These are phyloP conservation scores for Adiantum capillusveneris DNA, from an alignment of 75 land plant species.

Conservation along the genomic window DNA sequence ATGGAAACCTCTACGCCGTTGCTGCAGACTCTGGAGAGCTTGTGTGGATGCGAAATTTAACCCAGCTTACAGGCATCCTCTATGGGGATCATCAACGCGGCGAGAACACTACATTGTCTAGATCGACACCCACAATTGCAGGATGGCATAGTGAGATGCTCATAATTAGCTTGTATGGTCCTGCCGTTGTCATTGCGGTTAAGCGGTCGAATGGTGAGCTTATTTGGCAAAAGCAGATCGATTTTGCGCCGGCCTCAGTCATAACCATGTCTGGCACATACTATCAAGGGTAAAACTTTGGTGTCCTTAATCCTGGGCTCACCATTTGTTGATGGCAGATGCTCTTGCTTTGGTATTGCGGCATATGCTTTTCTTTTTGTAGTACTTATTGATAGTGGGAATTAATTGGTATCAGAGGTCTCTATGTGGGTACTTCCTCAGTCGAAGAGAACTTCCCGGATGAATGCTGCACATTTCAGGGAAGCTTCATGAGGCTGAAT, in stretches of 20 bases:
- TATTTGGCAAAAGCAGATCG: conserved; percentile 21
- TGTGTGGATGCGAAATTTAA: conserved; percentile 25
- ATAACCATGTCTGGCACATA: conserved; percentile 40
- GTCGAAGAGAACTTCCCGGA: conserved; percentile 8
- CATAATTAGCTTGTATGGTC: conserved; percentile 27
- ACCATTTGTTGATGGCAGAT: too few relatives aligned
- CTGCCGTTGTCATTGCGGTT: conserved; percentile 30
- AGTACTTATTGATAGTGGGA: too few relatives aligned
- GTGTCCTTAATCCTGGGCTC: too few relatives aligned
- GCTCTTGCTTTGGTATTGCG: too few relatives aligned
- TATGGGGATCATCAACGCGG: neutral
- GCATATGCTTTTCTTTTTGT: too few relatives aligned
- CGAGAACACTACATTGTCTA: conserved; percentile 9
- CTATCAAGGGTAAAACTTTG: conserved; percentile 37
- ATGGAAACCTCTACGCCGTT: conserved; percentile 34
- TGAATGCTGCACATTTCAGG: conserved; percentile 29
- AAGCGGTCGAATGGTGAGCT: conserved; percentile 19
- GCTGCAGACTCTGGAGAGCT: conserved; percentile 11
- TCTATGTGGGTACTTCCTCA: conserved; percentile 36
- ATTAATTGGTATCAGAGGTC: too few relatives aligned
- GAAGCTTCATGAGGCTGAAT: conserved; percentile 30
- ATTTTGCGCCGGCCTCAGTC: conserved; percentile 10
- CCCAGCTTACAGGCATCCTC: conserved; percentile 4
- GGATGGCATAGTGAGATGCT: conserved; percentile 4
- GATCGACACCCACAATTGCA: conserved; percentile 1